A percentile compares a stretch with the other conserved stretches of the same genome.
Conservation (phyloP, 2,329 filamentous ascomycete species). For the Fusarium devonianum region DNA sequence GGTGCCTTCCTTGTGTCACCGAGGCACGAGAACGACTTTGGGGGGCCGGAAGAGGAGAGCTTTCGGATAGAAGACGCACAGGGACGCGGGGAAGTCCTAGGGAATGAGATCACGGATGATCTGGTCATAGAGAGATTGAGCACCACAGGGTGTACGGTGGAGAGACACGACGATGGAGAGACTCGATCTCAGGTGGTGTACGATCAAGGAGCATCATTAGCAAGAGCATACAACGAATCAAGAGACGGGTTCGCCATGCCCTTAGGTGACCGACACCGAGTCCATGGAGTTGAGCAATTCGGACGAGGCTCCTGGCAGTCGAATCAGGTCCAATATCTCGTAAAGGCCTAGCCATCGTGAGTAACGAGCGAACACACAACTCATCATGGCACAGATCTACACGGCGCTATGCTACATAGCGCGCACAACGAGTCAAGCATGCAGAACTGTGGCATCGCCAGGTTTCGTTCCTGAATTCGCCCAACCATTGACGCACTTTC, state of each 20-base stretch:
- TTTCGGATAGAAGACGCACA: neutral
- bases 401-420: conserved; percentile 13
- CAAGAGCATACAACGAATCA: neutral
- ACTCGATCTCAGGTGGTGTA: conserved; percentile 8
- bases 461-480: neutral
- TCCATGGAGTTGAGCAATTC: conserved; percentile 10
- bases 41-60: neutral
- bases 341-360: neutral
- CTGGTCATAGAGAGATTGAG: conserved; percentile 10
- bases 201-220: conserved; percentile 9
- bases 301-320: neutral
- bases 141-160: neutral
- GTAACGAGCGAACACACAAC: conserved; percentile 5
- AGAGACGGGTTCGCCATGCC: neutral
- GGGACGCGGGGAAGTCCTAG: neutral
- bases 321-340: no score
- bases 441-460: neutral
- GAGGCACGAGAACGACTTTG: neutral
- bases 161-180: neutral
- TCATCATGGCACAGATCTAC: conserved; percentile 17
- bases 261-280: conserved; percentile 11
- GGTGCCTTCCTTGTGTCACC: conserved; percentile 19
- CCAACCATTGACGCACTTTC: neutral
- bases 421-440: neutral
- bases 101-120: conserved; percentile 3